Evolutionary conservation across 2,329 filamentous ascomycete species (phyloP).

Genomic region (Fusarium decemcellulare): DNA sequence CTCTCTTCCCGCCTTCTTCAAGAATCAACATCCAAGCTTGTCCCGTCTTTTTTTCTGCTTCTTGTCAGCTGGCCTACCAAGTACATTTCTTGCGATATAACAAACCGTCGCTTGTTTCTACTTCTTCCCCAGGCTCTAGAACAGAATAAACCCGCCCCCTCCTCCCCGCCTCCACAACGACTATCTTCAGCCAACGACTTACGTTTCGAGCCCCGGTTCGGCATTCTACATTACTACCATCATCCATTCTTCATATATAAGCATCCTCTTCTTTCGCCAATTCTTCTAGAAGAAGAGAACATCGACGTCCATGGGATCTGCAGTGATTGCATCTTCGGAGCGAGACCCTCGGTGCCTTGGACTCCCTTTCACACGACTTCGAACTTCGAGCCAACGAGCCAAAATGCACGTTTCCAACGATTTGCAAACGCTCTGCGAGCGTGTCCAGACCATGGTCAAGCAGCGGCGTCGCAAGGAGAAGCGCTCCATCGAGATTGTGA

Average conservation of each 20-base stretch:
- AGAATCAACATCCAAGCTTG: constrained; percentile 3
- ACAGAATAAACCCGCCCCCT: neutral
- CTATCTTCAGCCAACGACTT: no score
- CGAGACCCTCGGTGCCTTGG: constrained; percentile 36
- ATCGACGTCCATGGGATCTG: constrained; percentile 30
- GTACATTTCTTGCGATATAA: no score
- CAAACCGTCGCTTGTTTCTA: neutral
- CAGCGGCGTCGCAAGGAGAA: constrained; percentile 59
- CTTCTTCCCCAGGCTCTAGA: constrained; percentile 24
- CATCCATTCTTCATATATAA: neutral
- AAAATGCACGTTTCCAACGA: constrained; percentile 57
- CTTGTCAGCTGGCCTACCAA: constrained; percentile 14
- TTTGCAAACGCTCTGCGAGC: constrained; percentile 60
- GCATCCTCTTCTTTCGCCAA: neutral
- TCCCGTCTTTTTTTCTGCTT: constrained; percentile 6
- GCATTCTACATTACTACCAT: neutral
- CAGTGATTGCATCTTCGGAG: constrained; percentile 20
- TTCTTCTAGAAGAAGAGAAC: constrained; percentile 10
- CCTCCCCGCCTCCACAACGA: no score
- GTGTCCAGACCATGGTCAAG: constrained; percentile 60
- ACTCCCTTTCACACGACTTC: constrained; percentile 31
- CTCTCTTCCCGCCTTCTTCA: constrained; percentile 15
- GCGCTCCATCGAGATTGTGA: constrained; percentile 61
- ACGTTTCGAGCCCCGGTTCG: neutral
- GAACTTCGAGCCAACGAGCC: constrained; percentile 29